phyloP scores from a whole-genome alignment of 495 filamentous ascomycete genomes.

The Parmelia sp. region DNA sequence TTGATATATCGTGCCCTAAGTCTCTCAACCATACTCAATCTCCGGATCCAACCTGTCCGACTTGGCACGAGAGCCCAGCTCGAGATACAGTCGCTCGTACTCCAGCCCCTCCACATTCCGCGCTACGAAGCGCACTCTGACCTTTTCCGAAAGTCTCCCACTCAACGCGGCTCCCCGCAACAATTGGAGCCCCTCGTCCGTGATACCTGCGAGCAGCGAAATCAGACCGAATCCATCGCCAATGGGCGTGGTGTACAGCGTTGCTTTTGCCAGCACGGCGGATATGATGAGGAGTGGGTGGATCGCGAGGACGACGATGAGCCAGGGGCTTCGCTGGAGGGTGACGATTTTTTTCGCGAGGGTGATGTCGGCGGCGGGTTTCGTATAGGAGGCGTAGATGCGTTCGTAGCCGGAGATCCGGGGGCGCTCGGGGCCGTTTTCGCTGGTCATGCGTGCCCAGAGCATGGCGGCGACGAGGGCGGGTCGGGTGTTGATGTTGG shows the following conservation, averaged over 20 bases:
- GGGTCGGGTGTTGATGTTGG: background rate
- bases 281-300: conserved; percentile 12
- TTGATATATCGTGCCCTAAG: too few species aligned
- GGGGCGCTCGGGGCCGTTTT: background rate
- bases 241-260: conserved; percentile 7
- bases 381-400: background rate
- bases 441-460: conserved; percentile 7
- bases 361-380: background rate
- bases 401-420: background rate
- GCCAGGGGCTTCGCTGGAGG: background rate
- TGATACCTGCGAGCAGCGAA: conserved; percentile 5
- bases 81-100: background rate
- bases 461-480: conserved; percentile 8
- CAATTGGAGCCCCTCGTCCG: background rate
- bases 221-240: conserved; percentile 13
- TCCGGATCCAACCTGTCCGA: background rate
- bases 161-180: conserved; percentile 7
- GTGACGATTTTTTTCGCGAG: background rate
- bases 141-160: background rate
- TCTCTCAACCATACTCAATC: background rate
- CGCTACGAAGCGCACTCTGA: background rate
- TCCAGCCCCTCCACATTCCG: background rate
- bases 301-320: conserved; percentile 10
- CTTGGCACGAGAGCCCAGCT: background rate
- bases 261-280: conserved; percentile 1